Conservation (phyloP, 345 rosid species). For the Acer saccharum region DNA sequence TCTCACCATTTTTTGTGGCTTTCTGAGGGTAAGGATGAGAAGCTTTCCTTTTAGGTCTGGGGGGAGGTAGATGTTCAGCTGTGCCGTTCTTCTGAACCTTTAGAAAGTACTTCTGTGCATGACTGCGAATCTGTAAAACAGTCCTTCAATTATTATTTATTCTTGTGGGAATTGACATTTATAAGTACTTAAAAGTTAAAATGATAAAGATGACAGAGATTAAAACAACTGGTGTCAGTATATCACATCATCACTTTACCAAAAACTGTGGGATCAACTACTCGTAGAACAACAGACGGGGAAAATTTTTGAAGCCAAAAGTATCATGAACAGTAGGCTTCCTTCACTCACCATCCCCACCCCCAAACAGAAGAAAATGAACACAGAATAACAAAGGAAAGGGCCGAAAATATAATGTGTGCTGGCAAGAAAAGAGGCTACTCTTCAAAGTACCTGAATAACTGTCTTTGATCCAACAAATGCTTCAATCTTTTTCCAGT, state of each 20-base stretch:
- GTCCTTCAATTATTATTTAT: background rate
- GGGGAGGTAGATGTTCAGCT: slow-evolving; percentile 87
- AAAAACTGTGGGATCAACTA: background rate
- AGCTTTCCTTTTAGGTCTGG: slow-evolving; percentile 90
- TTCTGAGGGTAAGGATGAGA: slow-evolving; percentile 97
- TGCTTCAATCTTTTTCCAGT: slow-evolving; percentile 94
- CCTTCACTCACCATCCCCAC: background rate
- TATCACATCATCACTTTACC: slow-evolving; percentile 11
- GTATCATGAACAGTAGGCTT: background rate
- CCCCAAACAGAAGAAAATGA: background rate
- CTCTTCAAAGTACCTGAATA: slow-evolving; percentile 59
- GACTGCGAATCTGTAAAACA: slow-evolving; percentile 72
- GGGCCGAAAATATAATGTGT: background rate
- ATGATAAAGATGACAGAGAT: background rate
- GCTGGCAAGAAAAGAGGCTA: background rate
- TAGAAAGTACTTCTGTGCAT: slow-evolving; percentile 89
- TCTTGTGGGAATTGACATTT: background rate
- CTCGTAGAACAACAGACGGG: background rate
- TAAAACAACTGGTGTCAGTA: background rate
- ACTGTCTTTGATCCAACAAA: slow-evolving; percentile 88
- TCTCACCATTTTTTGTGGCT: slow-evolving; percentile 67
- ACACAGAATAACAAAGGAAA: slow-evolving; percentile 16
- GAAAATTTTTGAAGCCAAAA: background rate
- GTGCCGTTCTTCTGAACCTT: slow-evolving; percentile 90
- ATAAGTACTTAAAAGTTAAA: background rate